Evolutionary conservation across 768 basidiomycete genomes (phyloP), one percentile per base, ranked within the genome.

Genomic region (Suillus subalutaceus): DNA sequence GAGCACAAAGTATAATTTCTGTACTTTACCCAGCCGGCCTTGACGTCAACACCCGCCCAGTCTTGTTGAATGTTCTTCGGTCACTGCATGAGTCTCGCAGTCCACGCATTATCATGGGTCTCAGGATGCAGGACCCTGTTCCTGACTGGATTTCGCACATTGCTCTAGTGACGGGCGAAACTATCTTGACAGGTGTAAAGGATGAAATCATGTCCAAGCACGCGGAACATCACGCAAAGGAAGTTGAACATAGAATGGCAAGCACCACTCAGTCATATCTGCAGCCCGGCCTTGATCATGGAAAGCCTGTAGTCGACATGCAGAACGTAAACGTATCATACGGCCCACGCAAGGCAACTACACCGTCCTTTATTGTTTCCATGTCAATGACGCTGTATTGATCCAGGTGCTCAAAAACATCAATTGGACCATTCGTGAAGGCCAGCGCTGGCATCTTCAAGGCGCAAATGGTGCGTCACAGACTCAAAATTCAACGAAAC

Each of bases 391-490:
- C 53, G 40, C 8, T 2, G 18, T 15, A 10, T 46, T 3, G 15
- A 9, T 52, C 0, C 61, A 94, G 92, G 87, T 96, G 5, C 84
- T 99, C 2, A 83, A 86, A 67, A 79, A 88, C 64, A 86, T 98
- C 57, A 85, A 85, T 63, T 99, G 96, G 97, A 85, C 88, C 46
- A 89, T 99, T 66, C 83, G 83, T 3, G 84, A 86, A 69, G 94
- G 94, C 48, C 90, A 96, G 53, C 84, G 92, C 37, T 98, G 95
- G 94, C 92, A 96, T 72, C 86, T 99, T 15, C 86, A 90, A 71
- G 96, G 97, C 10, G 79, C 88, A 30, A 99, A 99, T 74, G 97
- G 93, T 90, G 75, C 41, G 80, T 69, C 3, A n/a, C n/a, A n/a
- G n/a, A n/a, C n/a, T n/a, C n/a, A n/a, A 16, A 30, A 20, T 30